Evolutionary conservation across 2,329 filamentous ascomycete species (phyloP).

Genomic region (Zymoseptoria crescenta): DNA sequence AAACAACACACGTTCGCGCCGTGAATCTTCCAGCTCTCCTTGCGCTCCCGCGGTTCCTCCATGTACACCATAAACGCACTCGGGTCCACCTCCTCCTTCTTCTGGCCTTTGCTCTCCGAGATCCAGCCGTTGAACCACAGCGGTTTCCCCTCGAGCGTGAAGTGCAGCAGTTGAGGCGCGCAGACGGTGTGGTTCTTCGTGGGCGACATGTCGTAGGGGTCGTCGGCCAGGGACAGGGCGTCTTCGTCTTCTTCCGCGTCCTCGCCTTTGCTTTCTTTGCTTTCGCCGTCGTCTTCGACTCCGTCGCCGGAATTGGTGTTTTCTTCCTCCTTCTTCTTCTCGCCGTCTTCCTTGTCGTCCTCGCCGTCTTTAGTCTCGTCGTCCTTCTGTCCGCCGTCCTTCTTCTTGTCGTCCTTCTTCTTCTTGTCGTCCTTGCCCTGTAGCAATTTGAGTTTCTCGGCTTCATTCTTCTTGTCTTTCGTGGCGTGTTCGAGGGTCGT

Average conservation of each 20-base stretch:
- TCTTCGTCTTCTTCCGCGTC: neutral
- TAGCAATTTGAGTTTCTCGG: neutral
- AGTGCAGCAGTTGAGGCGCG: slow-evolving; percentile 40
- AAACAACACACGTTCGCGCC: slow-evolving; percentile 32
- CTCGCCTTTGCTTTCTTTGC: neutral
- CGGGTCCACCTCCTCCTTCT: slow-evolving; percentile 29
- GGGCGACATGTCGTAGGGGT: neutral
- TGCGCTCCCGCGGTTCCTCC: slow-evolving; percentile 23
- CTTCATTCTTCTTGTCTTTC: neutral
- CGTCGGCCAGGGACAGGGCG: neutral
- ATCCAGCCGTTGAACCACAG: slow-evolving; percentile 45
- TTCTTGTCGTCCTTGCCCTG: neutral
- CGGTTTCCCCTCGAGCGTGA: slow-evolving; percentile 34
- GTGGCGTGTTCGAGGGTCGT: neutral
- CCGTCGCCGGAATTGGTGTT: too few species aligned
- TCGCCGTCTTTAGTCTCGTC: slow-evolving; percentile 9
- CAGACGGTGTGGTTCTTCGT: slow-evolving; percentile 32
- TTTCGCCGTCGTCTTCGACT: neutral
- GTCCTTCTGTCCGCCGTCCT: slow-evolving; percentile 2
- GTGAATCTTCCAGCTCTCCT: slow-evolving; percentile 29
- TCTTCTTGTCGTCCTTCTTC: neutral
- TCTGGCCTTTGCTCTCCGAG: slow-evolving; percentile 35
- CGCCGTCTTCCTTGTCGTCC: slow-evolving; percentile 1
- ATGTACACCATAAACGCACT: slow-evolving; percentile 32
- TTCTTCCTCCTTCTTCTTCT: neutral